phyloP scores from a whole-genome alignment of 768 basidiomycete genomes.

The Tulasnella sp. region DNA sequence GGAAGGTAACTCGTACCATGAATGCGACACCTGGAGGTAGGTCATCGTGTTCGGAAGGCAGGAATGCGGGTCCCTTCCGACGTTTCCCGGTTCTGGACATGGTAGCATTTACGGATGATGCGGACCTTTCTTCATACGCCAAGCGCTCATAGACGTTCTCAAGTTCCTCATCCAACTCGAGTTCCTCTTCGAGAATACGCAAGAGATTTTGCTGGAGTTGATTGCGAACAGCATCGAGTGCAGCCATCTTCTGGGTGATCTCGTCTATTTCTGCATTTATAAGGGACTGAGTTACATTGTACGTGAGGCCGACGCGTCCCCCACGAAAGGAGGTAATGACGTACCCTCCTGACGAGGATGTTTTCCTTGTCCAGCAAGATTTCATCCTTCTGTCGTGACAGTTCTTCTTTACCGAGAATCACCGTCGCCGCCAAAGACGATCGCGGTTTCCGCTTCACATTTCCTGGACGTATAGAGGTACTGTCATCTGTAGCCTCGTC shows the following conservation, averaged over 20 bases:
- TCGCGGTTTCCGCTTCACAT: conserved; percentile 40
- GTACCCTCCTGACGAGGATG: conserved; percentile 71
- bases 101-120: conserved; percentile 24
- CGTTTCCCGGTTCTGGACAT: conserved; percentile 22
- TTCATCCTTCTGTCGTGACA: conserved; percentile 71
- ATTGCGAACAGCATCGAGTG: conserved; percentile 64
- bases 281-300: conserved; percentile 44
- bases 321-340: conserved; percentile 23
- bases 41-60: conserved; percentile 95
- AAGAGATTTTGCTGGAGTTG: conserved; percentile 74
- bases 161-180: conserved; percentile 93
- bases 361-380: conserved; percentile 89
- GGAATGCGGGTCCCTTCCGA: conserved; percentile 70
- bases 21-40: conserved; percentile 90
- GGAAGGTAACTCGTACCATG: conserved; percentile 54
- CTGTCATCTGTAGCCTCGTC: conserved; percentile 27
- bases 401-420: conserved; percentile 69
- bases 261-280: conserved; percentile 79
- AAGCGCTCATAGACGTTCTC: conserved; percentile 81
- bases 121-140: conserved; percentile 47
- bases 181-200: conserved; percentile 83
- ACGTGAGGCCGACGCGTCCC: conserved; percentile 16
- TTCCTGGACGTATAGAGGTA: conserved; percentile 28
- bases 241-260: conserved; percentile 79
- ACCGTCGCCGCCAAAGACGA: conserved; percentile 23